phyloP scores from a whole-genome alignment of 1,284 basidiomycete genomes.

The Termitomyces sp. region DNA sequence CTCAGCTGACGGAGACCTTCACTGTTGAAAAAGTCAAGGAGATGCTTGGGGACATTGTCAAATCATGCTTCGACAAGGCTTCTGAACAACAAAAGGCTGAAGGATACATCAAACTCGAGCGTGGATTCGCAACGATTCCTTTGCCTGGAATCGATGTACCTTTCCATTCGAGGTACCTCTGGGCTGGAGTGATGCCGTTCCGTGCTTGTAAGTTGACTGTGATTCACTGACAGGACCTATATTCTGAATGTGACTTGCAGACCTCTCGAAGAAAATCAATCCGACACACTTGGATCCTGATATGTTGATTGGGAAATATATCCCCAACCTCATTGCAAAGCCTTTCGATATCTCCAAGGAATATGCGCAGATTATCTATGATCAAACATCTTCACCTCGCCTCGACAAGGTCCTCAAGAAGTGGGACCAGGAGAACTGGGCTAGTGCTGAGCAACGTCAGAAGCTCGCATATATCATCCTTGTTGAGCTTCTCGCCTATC shows the following conservation, averaged over 20 bases:
- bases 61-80: constrained; percentile 75
- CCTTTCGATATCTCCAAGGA: constrained; percentile 89
- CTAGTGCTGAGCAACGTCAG: constrained; percentile 75
- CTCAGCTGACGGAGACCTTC: constrained; percentile 78
- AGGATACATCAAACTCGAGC: constrained; percentile 92
- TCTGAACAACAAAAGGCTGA: constrained; percentile 77
- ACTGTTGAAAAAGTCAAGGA: constrained; percentile 87
- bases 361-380: constrained; percentile 93
- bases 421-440: constrained; percentile 95
- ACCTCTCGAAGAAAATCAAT: constrained; percentile 98
- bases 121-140: constrained; percentile 95
- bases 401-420: constrained; percentile 89
- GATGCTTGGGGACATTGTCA: constrained; percentile 88
- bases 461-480: constrained; percentile 93
- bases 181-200: constrained; percentile 98
- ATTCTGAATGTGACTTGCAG: constrained; percentile 35
- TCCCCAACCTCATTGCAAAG: constrained; percentile 94
- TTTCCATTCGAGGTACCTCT: constrained; percentile 97
- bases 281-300: constrained; percentile 87
- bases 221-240: neutral
- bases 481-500: constrained; percentile 94
- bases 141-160: constrained; percentile 98
- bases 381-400: constrained; percentile 90
- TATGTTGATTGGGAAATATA: constrained; percentile 90
- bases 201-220: constrained; percentile 66